Base-by-base conservation (phyloP, 768 basidiomycete species). In the Symmetrospora coprosmae region DNA sequence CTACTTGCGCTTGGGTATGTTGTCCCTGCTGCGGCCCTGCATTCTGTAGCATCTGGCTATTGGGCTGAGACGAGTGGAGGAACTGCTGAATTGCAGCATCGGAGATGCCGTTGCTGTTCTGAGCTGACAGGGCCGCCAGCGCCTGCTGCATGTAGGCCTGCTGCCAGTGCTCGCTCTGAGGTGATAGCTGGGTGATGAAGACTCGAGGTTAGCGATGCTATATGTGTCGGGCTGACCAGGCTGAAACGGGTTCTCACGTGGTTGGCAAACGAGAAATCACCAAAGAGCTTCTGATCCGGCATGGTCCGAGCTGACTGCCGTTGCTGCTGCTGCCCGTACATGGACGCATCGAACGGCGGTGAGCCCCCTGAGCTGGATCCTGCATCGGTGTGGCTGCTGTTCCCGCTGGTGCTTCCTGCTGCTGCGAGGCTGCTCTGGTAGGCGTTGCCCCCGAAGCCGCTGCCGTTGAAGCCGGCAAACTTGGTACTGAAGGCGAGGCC, bases 321-420 rank as follows among this genome's bases (percentile, higher is more conserved):
- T 31, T 50, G 19, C 39, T 11, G 40, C 40, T 43, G 53, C 37
- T 41, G 55, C 9, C 37, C 41, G 43, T 58, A 58, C n/a, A 58
- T 58, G 40, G 55, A 58, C 17, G 43, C 19, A 46, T 58, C 55
- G 41, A 58, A 58, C 39, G 55, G 55, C 28, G 55, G 55, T 19
- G 55, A 58, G 31, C 46, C 46, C 25, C 17, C 34, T 53, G 11
- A 16, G 13, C 43, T 11, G 25, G 43, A 9, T 23, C 13, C 43
- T 9, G 16, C 11, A 11, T 11, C 9, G 43, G 13, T 46, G 43
- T 9, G 13, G 25, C 43, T 46, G 43, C 43, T 25, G 43, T 46
- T 8, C 13, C 13, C 14, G 43, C 43, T 46, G 11, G 9, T 23
- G 43, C 25, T 46, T 11, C 37, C 19, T 11, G 37, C 37, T 11